Conservation (phyloP, 371 early-diverging fungal genomes). For the Umbelopsis sp. region DNA sequence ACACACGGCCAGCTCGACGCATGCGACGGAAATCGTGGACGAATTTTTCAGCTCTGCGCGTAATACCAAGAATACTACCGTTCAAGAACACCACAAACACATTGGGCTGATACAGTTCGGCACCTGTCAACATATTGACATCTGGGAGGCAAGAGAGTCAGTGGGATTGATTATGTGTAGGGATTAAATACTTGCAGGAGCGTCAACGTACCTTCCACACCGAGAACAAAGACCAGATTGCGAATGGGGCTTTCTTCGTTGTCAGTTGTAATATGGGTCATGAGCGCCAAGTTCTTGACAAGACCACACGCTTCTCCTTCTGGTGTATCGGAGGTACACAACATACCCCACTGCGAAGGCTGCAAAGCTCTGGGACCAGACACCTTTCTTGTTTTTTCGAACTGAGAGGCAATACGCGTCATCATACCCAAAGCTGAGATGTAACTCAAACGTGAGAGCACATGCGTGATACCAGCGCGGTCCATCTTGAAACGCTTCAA, state of each 20-base stretch:
- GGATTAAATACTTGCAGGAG: too few relatives aligned
- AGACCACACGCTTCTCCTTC: conserved; percentile 99
- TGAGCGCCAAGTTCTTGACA: conserved; percentile 98
- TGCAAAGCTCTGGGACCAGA: conserved; percentile 98
- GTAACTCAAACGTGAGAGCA: conserved; percentile 95
- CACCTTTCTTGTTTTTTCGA: conserved; percentile 99
- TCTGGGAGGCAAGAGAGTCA: conserved; percentile 46
- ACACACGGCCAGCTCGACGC: conserved; percentile 86
- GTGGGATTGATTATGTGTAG: too few relatives aligned
- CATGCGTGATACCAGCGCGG: conserved; percentile 99
- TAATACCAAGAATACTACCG: conserved; percentile 90
- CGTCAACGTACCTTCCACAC: conserved; percentile 67
- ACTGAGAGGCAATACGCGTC: conserved; percentile 98
- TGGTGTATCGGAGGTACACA: conserved; percentile 99
- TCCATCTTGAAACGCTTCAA: conserved; percentile 99
- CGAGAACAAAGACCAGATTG: conserved; percentile 79
- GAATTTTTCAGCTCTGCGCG: conserved; percentile 79
- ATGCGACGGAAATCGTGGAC: conserved; percentile 83
- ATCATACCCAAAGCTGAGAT: conserved; percentile 99
- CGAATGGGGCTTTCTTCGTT: conserved; percentile 82
- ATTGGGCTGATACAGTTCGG: conserved; percentile 76
- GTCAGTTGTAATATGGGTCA: conserved; percentile 99
- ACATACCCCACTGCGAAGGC: conserved; percentile 99
- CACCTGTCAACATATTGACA: conserved; percentile 80
- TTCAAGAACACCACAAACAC: conserved; percentile 91